Evolutionary conservation across 176 grass and related monocot species (phyloP), one percentile per base, ranked within the genome.

Genomic region (Alloteropsis semialata): DNA sequence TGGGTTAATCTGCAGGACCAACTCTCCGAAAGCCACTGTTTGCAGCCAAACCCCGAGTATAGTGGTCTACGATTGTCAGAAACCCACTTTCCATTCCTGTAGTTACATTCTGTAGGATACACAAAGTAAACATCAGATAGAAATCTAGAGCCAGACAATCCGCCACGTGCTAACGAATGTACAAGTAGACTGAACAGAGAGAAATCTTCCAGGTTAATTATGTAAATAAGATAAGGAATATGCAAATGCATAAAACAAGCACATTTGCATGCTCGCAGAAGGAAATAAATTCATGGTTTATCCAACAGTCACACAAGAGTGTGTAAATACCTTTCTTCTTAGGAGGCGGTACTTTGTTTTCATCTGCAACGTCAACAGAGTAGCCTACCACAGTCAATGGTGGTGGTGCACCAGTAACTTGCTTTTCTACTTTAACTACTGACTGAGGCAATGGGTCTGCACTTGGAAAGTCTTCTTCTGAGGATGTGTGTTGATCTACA

Each of bases 1-100:
- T 91, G 85, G 29, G 92, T 97, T 85, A 92, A 82, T 87, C 92
- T 92, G 80, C 92, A 97, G 55, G 94, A 81, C 94, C 94, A 97
- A 30, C 86, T 89, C 69, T 90, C 90, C 59, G 95, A 92, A 45
- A 97, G 92, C 92, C 92, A 97, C 49, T 82, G 76, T 82, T 94
- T 92, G 88, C 92, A 97, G 30, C 77, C 88, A 80, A 91, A 94
- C 78, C 90, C 92, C 58, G 92, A 97, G 81, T 97, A 97, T 37
- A 97, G 63, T 28, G 95, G 86, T 68, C 84, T 90, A 45, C 68
- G 85, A 36, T 90, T 79, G 73, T 94, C 84, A 66, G 80, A 72
- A 84, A 92, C 80, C 95, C 92, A 97, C 76, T 88, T 92, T 39
- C 92, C 95, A 85, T 92, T 92, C 27, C 76, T 89, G 19, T 94